These are phyloP conservation scores for Arachnomyces sp. DNA, from an alignment of 2,329 filamentous ascomycete species.

Conservation along the genomic window DNA sequence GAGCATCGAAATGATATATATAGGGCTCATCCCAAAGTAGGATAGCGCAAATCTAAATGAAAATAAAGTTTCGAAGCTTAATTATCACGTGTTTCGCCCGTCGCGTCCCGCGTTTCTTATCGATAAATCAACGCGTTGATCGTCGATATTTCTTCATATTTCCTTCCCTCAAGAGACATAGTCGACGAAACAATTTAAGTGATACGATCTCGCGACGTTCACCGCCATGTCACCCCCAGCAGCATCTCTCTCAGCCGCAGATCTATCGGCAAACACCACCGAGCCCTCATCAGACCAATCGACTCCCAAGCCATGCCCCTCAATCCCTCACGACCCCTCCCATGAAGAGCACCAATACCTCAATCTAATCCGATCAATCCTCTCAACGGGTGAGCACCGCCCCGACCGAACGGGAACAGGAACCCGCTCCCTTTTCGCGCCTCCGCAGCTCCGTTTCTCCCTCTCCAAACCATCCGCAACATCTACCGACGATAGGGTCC, in stretches of 20 bases:
- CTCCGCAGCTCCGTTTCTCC: conserved; percentile 74
- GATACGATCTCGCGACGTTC: too few relatives aligned
- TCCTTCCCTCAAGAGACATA: too few relatives aligned
- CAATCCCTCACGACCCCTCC: conserved; percentile 3
- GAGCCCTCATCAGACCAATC: too few relatives aligned
- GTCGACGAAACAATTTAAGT: too few relatives aligned
- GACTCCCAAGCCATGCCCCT: background rate
- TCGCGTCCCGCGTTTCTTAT: too few relatives aligned
- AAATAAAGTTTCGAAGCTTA: too few relatives aligned
- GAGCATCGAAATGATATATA: background rate
- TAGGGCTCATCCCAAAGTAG: too few relatives aligned
- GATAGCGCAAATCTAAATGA: too few relatives aligned
- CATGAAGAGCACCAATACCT: conserved; percentile 96
- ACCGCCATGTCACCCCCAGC: too few relatives aligned
- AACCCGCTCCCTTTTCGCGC: conserved; percentile 82
- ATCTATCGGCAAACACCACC: background rate
- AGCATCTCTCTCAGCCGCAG: too few relatives aligned
- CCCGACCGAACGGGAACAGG: conserved; percentile 92
- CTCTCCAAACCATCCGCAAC: conserved; percentile 53
- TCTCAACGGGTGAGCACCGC: conserved; percentile 74
- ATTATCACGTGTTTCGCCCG: conserved; percentile 7
- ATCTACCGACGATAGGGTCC: conserved; percentile 36
- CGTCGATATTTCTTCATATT: too few relatives aligned
- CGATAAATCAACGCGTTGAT: too few relatives aligned
- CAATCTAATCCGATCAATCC: conserved; percentile 75